These are phyloP conservation scores for Lodderomyces elongisporus DNA, from an alignment of 1,139 yeast genomes.

Conservation along the genomic window DNA sequence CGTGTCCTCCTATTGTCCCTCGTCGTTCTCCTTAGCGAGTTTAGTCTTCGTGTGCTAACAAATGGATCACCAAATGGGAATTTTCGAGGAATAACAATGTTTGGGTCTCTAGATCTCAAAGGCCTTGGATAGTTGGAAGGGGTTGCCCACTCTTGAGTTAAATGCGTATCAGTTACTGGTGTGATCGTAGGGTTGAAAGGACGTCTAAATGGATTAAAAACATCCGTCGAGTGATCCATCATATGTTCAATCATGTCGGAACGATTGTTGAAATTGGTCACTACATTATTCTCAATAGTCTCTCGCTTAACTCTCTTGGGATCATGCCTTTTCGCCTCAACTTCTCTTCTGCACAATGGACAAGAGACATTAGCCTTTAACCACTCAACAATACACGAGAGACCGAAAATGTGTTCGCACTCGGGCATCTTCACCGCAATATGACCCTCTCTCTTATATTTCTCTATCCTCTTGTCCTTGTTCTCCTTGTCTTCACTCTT, in stretches of 20 bases:
- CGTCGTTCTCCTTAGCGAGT: constrained; percentile 6
- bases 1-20: constrained; percentile 3
- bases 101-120: constrained; percentile 20
- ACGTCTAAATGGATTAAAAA: constrained; percentile 35
- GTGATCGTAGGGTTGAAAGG: constrained; percentile 36
- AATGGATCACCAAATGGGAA: constrained; percentile 26
- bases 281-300: constrained; percentile 13
- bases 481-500: constrained; percentile 13
- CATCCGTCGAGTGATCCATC: constrained; percentile 30
- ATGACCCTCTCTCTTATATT: constrained; percentile 23
- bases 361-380: constrained; percentile 37
- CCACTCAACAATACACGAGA: constrained; percentile 42
- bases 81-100: constrained; percentile 27
- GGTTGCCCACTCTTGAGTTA: constrained; percentile 36
- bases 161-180: constrained; percentile 38
- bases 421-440: constrained; percentile 41
- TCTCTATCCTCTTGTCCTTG: constrained; percentile 11
- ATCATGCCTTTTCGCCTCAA: constrained; percentile 25
- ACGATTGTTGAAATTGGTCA: constrained; percentile 15
- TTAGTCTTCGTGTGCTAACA: constrained; percentile 3
- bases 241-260: constrained; percentile 23
- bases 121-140: constrained; percentile 15
- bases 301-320: constrained; percentile 17
- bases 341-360: constrained; percentile 44
- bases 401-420: constrained; percentile 41